Percentiles rank a stretch among this genome's conserved stretches.
These are phyloP conservation scores for Pythium aristosporum DNA, from an alignment of 352 stramenopile genomes.

Conservation along the genomic window DNA sequence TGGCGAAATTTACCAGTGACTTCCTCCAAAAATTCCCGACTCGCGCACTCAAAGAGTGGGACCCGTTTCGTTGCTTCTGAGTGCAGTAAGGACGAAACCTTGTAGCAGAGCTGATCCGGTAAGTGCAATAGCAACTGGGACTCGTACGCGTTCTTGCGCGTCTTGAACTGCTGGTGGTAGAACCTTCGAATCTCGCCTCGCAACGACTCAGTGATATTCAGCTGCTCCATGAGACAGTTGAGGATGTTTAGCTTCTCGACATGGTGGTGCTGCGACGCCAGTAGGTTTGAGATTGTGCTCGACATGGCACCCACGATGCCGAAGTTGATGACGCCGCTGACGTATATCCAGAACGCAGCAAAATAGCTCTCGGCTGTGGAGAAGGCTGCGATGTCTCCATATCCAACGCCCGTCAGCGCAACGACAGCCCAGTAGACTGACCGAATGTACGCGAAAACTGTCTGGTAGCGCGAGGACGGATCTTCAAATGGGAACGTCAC, in stretches of 20 bases:
- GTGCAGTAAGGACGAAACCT: slow-evolving; percentile 73
- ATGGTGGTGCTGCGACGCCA: slow-evolving; percentile 57
- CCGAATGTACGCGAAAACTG: slow-evolving; percentile 63
- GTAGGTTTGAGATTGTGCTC: slow-evolving; percentile 70
- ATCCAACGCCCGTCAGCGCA: slow-evolving; percentile 66
- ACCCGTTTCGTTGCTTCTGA: slow-evolving; percentile 56
- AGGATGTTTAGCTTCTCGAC: slow-evolving; percentile 70
- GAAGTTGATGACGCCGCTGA: slow-evolving; percentile 78
- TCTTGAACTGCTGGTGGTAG: slow-evolving; percentile 67
- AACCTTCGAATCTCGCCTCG: slow-evolving; percentile 67
- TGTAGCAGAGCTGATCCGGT: slow-evolving; percentile 70
- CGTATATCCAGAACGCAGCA: slow-evolving; percentile 72
- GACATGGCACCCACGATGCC: slow-evolving; percentile 78
- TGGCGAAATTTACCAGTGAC: slow-evolving; percentile 80
- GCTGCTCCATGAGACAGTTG: slow-evolving; percentile 61
- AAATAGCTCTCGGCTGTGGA: slow-evolving; percentile 74
- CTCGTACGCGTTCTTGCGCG: slow-evolving; percentile 64
- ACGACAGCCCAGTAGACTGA: slow-evolving; percentile 79
- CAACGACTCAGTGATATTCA: slow-evolving; percentile 50
- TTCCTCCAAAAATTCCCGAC: slow-evolving; percentile 71
- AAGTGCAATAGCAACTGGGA: slow-evolving; percentile 63
- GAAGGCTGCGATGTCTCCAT: slow-evolving; percentile 73
- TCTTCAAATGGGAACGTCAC: slow-evolving; percentile 48
- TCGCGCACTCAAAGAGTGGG: slow-evolving; percentile 56
- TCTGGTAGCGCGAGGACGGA: slow-evolving; percentile 35